Base-by-base conservation (phyloP, 2,329 filamentous ascomycete genomes). In the Fusarium avenaceum region DNA sequence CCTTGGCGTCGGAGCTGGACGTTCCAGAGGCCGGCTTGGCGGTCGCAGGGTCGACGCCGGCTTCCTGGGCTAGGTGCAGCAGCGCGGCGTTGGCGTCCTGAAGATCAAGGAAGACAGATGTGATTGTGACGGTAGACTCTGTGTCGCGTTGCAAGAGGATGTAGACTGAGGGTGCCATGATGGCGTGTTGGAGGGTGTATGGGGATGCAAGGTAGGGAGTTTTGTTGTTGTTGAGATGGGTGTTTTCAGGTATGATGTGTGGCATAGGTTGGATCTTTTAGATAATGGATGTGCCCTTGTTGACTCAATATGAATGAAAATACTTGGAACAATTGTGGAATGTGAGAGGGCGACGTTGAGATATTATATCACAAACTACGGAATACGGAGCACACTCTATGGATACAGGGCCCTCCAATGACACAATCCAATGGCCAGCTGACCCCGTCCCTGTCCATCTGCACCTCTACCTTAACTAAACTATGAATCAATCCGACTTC, bases 71-170 rank as follows among this genome's bases (percentile, higher is more conserved):
- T 7, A 76, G 65, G 30, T 67, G 57, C n/a, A 76, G 59, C 39
- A 76, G 79, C 30, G 76, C 74, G 17, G 69, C 68, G 59, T 80
- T 80, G 49, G 79, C 79, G 66, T 80, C 78, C 13, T 75, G 69
- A 9, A 80, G 72, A 26, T 74, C 71, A 24, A 74, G 72, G 58
- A 74, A 80, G 56, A 76, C 76, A 63, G 75, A 76, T 32, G 75
- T 59, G 28, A 80, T 69, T 44, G 68, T 70, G 28, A 73, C 71
- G 10, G 68, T 70, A 30, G 51, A 65, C 47, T 49, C 60, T 26
- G 65, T 63, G 69, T 79, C 77, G 43, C 65, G 71, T 65, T 77
- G 74, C 48, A 80, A 57, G 55, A 80, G 70, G 46, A 79, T 65
- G 64, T 74, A 78, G 49, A 80, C 77, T 45, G 72, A 73, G 35